Conservation (phyloP, 345 rosid genomes). For the Rhizophora apiculata region DNA sequence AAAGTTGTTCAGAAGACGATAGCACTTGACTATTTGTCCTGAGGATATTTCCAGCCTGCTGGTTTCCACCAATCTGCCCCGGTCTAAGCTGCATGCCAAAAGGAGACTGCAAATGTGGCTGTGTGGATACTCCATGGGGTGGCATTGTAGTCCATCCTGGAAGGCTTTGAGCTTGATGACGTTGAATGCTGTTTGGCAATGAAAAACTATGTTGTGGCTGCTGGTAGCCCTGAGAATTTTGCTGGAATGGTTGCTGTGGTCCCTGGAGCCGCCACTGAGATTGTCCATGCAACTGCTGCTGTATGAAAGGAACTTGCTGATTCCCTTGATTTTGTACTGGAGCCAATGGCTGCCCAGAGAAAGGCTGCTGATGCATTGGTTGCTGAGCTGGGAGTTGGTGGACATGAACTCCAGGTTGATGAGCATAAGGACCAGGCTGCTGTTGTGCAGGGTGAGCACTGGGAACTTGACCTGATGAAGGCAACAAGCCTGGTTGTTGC, state of each 20-base stretch:
- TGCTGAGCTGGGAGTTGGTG: slow-evolving; percentile 42
- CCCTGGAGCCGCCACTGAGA: slow-evolving; percentile 45
- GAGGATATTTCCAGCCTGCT: slow-evolving; percentile 21
- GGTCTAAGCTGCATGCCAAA: slow-evolving; percentile 30
- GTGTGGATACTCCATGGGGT: slow-evolving; percentile 34
- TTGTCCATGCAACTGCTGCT: slow-evolving; percentile 42
- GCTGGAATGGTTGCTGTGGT: slow-evolving; percentile 31
- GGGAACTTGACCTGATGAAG: slow-evolving; percentile 34
- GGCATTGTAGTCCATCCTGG: slow-evolving; percentile 34
- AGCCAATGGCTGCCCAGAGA: slow-evolving; percentile 39
- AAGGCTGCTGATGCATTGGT: slow-evolving; percentile 43
- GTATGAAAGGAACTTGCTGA: slow-evolving; percentile 39
- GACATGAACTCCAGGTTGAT: slow-evolving; percentile 40
- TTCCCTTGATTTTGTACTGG: slow-evolving; percentile 34
- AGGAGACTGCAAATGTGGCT: slow-evolving; percentile 32
- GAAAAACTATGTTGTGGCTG: slow-evolving; percentile 43
- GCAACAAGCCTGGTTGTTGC: slow-evolving; percentile 39
- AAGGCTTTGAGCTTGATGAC: slow-evolving; percentile 33
- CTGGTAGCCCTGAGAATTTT: slow-evolving; percentile 29
- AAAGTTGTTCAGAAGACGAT: slow-evolving; percentile 27
- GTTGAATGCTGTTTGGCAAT: slow-evolving; percentile 20
- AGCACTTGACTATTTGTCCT: slow-evolving; percentile 28
- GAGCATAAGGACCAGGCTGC: slow-evolving; percentile 36
- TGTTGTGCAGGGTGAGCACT: slow-evolving; percentile 32
- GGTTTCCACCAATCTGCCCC: slow-evolving; percentile 32